phyloP scores from a whole-genome alignment of 2,329 filamentous ascomycete species.

The Phialophora expanda region DNA sequence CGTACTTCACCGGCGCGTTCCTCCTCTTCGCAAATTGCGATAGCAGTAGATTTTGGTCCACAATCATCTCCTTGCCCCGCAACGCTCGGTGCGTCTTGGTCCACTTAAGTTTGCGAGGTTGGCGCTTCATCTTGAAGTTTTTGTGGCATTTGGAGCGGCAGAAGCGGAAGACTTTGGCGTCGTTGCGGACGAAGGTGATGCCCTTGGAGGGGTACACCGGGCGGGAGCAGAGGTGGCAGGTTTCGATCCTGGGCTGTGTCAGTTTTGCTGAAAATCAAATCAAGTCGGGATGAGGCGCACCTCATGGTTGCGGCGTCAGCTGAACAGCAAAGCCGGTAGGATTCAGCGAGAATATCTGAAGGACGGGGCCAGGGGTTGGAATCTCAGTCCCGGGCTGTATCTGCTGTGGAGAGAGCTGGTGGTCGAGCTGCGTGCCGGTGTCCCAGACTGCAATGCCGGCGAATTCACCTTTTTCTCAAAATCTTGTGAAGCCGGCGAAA shows the following conservation, averaged over 20 bases:
- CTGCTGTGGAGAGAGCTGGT: not conserved
- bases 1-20: constrained; percentile 94
- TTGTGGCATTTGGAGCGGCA: constrained; percentile 72
- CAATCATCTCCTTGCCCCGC: constrained; percentile 85
- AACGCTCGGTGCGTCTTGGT: constrained; percentile 89
- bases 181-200: constrained; percentile 71
- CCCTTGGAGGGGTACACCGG: constrained; percentile 69
- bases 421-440: not conserved
- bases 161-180: constrained; percentile 69
- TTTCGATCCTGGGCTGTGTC: constrained; percentile 52
- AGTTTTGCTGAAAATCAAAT: not conserved
- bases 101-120: constrained; percentile 96
- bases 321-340: not conserved
- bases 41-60: constrained; percentile 80
- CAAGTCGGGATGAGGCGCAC: not conserved
- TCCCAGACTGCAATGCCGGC: not conserved
- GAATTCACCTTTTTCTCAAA: constrained; percentile 1
- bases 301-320: constrained; percentile 7
- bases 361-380: no score
- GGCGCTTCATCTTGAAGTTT: constrained; percentile 97
- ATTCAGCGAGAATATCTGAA: not conserved
- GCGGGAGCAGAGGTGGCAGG: constrained; percentile 73
- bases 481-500: not conserved
- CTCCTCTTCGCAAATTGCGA: constrained; percentile 83
- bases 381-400: not conserved